Evolutionary conservation across 148 eudicot genomes (phyloP), one percentile per base, ranked within the genome.

Genomic region (Rhododendron molle): DNA sequence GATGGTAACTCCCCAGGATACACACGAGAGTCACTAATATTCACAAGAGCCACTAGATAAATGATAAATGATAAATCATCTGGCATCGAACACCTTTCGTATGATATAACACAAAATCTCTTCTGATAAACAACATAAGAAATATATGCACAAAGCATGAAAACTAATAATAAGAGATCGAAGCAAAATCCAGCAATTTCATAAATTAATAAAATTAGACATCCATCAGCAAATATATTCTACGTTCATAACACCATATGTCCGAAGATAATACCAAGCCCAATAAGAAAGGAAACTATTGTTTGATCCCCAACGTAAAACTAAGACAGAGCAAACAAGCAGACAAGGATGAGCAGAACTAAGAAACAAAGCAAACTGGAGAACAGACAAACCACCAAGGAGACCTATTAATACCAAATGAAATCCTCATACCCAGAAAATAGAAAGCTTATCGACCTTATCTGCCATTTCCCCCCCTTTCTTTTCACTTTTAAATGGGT

Each of bases 361-460:
- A 81, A 62, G 13, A 54, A 81, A 58, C 86, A 83, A 83, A 47
- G 65, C 71, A 84, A 87, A 49, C 81, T 58, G 67, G 47, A 78
- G 69, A 67, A 85, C 47, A 77, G 73, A 81, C 71, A 54, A 82
- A 46, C 85, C 71, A 46, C 54, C 80, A 46, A 88, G 73, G 21
- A 62, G 36, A 26, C 72, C 54, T 18, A 26, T 54, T 23, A 88
- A 77, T 65, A 34, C 76, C 81, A 87, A 82, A 82, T 43, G 65
- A 80, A 36, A 50, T 71, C 40, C 4, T 71, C 76, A 15, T 71
- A 15, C 76, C 76, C 82, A 85, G 78, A 83, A 88, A 74, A 30
- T 87, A 73, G 49, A 77, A 81, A 60, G 76, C 85, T 62, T 73
- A 74, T 85, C 85, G 78, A 79, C 43, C 81, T 83, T 78, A 67